Conservation (phyloP, 2,329 filamentous ascomycete species). For the Xylariaceae sp. region DNA sequence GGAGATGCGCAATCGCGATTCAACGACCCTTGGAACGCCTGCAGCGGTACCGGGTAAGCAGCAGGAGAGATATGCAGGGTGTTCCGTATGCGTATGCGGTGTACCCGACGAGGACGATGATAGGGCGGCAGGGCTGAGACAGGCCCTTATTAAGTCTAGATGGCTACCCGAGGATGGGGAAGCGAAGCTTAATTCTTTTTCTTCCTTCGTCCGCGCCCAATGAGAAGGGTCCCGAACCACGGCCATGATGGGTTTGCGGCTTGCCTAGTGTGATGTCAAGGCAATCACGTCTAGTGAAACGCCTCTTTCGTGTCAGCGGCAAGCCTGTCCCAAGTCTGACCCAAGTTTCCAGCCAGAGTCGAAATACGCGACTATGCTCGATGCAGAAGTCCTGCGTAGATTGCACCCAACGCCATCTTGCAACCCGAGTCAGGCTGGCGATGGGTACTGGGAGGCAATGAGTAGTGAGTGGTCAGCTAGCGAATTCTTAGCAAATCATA, state of each 20-base stretch:
- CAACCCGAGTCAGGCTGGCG: neutral
- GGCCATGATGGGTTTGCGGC: neutral
- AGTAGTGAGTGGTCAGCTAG: slow-evolving; percentile 3
- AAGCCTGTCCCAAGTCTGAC: neutral
- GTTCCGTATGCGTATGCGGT: neutral
- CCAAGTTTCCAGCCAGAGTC: too few relatives aligned
- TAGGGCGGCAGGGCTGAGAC: slow-evolving; percentile 11
- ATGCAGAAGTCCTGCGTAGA: neutral
- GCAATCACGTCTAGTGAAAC: neutral
- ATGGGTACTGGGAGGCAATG: neutral
- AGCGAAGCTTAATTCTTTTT: slow-evolving; percentile 9
- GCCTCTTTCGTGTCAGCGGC: neutral
- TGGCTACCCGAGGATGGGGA: neutral
- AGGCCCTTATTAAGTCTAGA: slow-evolving; percentile 1
- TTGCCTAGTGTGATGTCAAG: neutral
- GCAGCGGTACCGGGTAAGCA: too few relatives aligned
- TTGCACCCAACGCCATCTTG: slow-evolving; percentile 2
- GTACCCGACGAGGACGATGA: neutral
- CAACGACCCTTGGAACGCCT: neutral
- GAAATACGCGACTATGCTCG: slow-evolving; percentile 9
- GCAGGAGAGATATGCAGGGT: neutral
- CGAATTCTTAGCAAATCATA: neutral
- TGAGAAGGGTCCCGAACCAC: neutral
- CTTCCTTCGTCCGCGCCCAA: neutral
- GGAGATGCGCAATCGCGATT: slow-evolving; percentile 2